These are phyloP conservation scores for Tagetes erecta DNA, from an alignment of 129 eudicot species.

Conservation along the genomic window DNA sequence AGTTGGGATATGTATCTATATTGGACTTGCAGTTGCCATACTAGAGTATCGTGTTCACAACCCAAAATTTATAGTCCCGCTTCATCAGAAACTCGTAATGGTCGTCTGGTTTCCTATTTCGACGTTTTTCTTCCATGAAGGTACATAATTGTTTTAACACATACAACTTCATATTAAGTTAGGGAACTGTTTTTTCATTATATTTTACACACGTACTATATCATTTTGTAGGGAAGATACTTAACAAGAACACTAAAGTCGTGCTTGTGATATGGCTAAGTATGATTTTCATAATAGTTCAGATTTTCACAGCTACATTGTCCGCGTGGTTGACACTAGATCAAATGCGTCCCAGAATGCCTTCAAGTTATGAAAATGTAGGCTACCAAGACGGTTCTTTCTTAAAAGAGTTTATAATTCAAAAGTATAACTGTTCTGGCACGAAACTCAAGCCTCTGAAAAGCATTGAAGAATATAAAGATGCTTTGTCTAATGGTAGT, in stretches of 20 bases:
- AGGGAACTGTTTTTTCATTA: too few relatives aligned
- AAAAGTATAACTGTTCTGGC: not conserved
- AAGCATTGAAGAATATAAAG: not conserved
- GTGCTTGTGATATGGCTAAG: conserved; percentile 2
- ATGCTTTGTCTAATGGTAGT: not conserved
- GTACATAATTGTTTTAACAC: not conserved
- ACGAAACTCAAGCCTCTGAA: not conserved
- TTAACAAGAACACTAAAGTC: not conserved
- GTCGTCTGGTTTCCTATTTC: conserved; percentile 10
- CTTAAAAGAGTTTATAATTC: not conserved
- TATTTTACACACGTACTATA: not conserved
- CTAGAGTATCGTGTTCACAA: not conserved
- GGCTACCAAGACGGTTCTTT: conserved; percentile 10
- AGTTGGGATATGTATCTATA: not conserved
- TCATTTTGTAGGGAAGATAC: not conserved
- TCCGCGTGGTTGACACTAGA: conserved; percentile 2
- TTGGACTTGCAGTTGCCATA: not conserved
- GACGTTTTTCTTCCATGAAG: not conserved
- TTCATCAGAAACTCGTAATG: not conserved
- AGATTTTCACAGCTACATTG: not conserved
- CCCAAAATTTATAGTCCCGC: not conserved
- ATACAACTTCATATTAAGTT: not conserved
- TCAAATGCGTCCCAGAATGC: not conserved
- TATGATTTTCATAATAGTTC: conserved; percentile 10
- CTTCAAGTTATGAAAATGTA: not conserved